Percentiles rank a stretch among this genome's conserved stretches.
phyloP scores from a whole-genome alignment of 176 grass and related monocot genomes.

The Carex myosuroides region DNA sequence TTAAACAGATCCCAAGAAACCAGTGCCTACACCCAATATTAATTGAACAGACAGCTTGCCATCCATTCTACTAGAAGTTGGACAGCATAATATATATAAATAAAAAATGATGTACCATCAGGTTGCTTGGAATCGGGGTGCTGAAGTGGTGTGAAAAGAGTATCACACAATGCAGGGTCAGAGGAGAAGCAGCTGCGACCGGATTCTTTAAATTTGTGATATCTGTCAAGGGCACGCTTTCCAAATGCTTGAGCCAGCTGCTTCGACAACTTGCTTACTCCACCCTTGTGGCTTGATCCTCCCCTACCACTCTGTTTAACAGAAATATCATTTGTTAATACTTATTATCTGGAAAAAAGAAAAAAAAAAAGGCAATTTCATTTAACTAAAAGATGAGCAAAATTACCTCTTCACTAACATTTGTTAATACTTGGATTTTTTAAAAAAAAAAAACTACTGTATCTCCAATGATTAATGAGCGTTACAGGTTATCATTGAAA shows the following conservation, averaged over 20 bases:
- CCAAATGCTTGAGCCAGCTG: conserved; percentile 67
- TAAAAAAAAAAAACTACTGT: too few species aligned
- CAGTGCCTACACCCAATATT: neutral
- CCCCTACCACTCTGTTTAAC: conserved; percentile 50
- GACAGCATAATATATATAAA: neutral
- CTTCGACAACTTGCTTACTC: conserved; percentile 58
- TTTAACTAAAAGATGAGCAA: neutral
- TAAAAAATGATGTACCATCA: conserved; percentile 34
- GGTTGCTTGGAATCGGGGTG: conserved; percentile 27
- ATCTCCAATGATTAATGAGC: neutral
- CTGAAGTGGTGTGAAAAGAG: conserved; percentile 39
- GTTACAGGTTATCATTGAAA: neutral
- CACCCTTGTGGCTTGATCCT: conserved; percentile 68
- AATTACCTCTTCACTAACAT: neutral
- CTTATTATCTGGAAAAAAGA: neutral
- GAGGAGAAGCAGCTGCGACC: conserved; percentile 64
- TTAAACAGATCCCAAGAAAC: neutral
- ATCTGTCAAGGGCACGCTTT: conserved; percentile 62
- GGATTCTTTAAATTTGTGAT: conserved; percentile 57
- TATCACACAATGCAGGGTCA: conserved; percentile 48
- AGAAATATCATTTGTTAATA: conserved; percentile 7
- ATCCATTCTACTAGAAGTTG: neutral
- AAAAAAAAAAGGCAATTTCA: neutral
- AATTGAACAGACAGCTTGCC: neutral
- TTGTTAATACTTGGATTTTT: neutral